Evolutionary conservation across 257 asterid genomes (phyloP).

Genomic region (Nicotiana noctiflora): DNA sequence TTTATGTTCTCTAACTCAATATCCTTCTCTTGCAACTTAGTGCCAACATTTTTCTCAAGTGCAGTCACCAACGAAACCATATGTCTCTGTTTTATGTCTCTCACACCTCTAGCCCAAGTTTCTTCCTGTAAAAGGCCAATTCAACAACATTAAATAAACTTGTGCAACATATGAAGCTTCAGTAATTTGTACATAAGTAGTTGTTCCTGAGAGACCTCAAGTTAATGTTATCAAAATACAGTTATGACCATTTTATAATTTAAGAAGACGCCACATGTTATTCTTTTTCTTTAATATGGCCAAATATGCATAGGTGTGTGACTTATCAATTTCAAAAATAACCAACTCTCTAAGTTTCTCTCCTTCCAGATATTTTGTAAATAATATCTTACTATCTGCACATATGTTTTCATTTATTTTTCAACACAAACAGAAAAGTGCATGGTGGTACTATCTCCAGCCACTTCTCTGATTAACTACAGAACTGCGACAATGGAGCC

Average conservation of each 20-base stretch:
- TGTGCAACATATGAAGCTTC: no score
- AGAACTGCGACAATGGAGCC: no score
- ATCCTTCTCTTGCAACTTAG: constrained; percentile 61
- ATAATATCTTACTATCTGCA: no score
- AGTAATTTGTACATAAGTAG: no score
- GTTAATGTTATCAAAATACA: no score
- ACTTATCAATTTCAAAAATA: neutral
- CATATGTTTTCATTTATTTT: neutral
- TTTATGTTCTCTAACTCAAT: constrained; percentile 50
- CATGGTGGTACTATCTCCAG: no score
- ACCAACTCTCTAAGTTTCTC: neutral
- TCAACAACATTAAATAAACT: neutral
- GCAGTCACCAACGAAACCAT: constrained; percentile 46
- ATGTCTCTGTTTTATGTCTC: constrained; percentile 67
- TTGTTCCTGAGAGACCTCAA: no score
- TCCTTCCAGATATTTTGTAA: neutral
- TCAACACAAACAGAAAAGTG: neutral
- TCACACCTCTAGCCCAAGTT: constrained; percentile 44
- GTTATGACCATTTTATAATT: no score
- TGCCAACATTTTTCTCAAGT: constrained; percentile 38
- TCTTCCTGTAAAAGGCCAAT: constrained; percentile 48
- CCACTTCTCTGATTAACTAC: no score
- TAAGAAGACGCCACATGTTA: no score
- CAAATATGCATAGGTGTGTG: no score
- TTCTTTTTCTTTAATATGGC: no score